Percentiles rank a stretch among this genome's conserved stretches.
Conservation (phyloP, 352 stramenopile species). For the Phytophthora kernoviae region DNA sequence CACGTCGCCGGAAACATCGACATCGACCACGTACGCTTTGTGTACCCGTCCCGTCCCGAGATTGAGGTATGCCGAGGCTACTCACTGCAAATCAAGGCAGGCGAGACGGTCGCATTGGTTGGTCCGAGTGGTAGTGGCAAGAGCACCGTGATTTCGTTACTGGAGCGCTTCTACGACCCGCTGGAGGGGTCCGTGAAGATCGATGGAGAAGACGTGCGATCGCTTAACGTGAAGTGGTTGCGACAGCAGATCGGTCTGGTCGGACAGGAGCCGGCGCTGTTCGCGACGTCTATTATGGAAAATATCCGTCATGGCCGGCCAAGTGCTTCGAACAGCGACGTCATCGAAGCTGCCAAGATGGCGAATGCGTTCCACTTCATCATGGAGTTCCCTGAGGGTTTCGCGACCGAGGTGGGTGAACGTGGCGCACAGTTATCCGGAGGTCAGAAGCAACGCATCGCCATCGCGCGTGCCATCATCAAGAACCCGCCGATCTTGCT, state of each 20-base stretch:
- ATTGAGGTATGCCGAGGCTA: slow-evolving; percentile 42
- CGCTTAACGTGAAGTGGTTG: slow-evolving; percentile 72
- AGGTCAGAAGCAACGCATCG: slow-evolving; percentile 94
- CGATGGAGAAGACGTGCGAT: slow-evolving; percentile 60
- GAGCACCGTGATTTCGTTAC: slow-evolving; percentile 56
- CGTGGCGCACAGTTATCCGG: slow-evolving; percentile 87
- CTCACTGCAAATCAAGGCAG: slow-evolving; percentile 42
- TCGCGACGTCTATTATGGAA: slow-evolving; percentile 78
- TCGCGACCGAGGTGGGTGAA: slow-evolving; percentile 90
- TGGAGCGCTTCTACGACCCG: slow-evolving; percentile 71
- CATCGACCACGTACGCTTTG: slow-evolving; percentile 81
- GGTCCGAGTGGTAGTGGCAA: slow-evolving; percentile 65
- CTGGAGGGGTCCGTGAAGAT: slow-evolving; percentile 40
- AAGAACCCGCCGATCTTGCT: slow-evolving; percentile 89
- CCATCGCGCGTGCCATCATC: slow-evolving; percentile 93
- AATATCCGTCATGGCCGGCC: slow-evolving; percentile 77
- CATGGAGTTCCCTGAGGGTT: slow-evolving; percentile 84
- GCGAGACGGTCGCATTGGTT: slow-evolving; percentile 64
- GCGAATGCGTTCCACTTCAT: slow-evolving; percentile 95
- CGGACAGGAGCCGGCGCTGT: slow-evolving; percentile 72
- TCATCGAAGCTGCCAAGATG: slow-evolving; percentile 64
- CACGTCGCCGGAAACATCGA: slow-evolving; percentile 63
- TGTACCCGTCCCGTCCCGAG: slow-evolving; percentile 55
- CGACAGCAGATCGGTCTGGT: slow-evolving; percentile 87
- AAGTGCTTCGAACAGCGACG: slow-evolving; percentile 49